These are phyloP conservation scores for Sarcomyxa edulis DNA, from an alignment of 768 basidiomycete genomes.

Conservation along the genomic window DNA sequence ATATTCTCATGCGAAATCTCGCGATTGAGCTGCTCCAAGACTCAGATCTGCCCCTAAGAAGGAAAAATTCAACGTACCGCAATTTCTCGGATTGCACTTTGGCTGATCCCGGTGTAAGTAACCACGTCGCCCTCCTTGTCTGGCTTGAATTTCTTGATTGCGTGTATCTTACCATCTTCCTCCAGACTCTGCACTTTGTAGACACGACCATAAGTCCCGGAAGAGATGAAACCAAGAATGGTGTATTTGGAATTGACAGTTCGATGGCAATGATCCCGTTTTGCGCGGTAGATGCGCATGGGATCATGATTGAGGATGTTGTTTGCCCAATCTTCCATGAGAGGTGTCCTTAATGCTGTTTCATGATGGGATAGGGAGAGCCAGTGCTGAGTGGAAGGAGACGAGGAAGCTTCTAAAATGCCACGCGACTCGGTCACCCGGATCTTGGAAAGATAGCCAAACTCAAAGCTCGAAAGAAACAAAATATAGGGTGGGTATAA, in stretches of 20 bases:
- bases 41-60: constrained; percentile 5
- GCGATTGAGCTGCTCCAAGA: constrained; percentile 63
- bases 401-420: no score
- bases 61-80: constrained; percentile 50
- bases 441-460: no score
- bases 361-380: no score
- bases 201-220: constrained; percentile 96
- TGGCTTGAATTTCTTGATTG: constrained; percentile 99
- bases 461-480: no score
- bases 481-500: no score
- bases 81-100: constrained; percentile 96
- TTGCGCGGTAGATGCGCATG: constrained; percentile 81
- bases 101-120: constrained; percentile 96
- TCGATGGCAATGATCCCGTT: constrained; percentile 63
- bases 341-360: no score
- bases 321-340: constrained; percentile 32
- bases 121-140: constrained; percentile 97
- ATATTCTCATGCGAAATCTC: constrained; percentile 91
- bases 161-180: constrained; percentile 68
- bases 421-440: no score
- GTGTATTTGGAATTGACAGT: constrained; percentile 78
- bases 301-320: constrained; percentile 61
- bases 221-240: constrained; percentile 96
- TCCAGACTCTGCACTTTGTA: constrained; percentile 90
- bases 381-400: no score